Base-by-base conservation (phyloP, 1,284 basidiomycete species). In the Fomitopsis palustris region DNA sequence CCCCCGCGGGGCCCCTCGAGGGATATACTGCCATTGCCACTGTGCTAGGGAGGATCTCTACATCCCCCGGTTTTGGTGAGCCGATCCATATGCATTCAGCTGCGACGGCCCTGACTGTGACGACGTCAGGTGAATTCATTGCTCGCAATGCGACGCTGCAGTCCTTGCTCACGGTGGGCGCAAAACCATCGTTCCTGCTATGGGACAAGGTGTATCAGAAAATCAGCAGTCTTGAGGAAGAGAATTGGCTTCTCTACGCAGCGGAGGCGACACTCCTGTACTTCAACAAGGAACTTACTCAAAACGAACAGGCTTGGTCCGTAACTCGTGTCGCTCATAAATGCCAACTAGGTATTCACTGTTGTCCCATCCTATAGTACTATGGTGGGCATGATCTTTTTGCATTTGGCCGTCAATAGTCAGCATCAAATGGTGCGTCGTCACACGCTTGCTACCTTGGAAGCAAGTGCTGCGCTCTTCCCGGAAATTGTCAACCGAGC, bases 161-260 rank as follows among this genome's bases (percentile, higher is more conserved):
- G 47, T 73, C 77, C 0, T 71, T 88, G 10, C 68, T 72, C 7
- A 68, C 78, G 8, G 77, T 76, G 1, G 70, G 79, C 1, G 71
- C 79, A 6, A 96, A 94, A 69, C 91, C 93, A 0, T 89, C 90
- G 1, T 96, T 96, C 75, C 70, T 97, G 41, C 69, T 96, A 21
- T 93, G 86, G 83, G 93, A 95, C 58, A 95, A 92, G 72, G 85
- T 92, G 0, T 95, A 94, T 69, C 83, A 87, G 58, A 94, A 92
- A 70, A 67, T 90, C 5, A 75, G 76, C 5, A 81, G 85, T 5
- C 67, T 74, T 0, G 84, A 86, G 19, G 94, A 96, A 33, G 86
- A 93, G 63, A 69, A 67, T 17, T 96, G 95, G 95, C 74, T 96
- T 3, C 75, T 93, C n/a, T 81, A 88, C 31, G 87, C 90, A 0